Base-by-base conservation (phyloP, 768 basidiomycete species). In the Rhodotorula taiwanensis region DNA sequence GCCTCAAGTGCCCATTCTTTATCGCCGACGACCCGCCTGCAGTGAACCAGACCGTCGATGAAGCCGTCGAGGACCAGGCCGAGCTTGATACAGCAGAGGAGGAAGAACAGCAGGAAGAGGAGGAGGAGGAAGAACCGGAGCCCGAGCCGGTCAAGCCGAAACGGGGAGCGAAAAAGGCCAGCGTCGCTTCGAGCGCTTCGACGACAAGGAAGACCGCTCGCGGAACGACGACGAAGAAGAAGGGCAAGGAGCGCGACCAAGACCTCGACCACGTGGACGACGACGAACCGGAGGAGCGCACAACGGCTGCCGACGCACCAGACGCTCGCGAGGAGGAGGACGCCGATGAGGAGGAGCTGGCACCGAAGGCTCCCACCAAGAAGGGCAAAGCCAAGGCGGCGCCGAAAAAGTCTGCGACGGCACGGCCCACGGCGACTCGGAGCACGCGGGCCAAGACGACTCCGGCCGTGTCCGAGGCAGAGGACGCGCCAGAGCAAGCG, bases 1-100 rank as follows among this genome's bases (percentile, higher is more conserved):
- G 66, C 21, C 43, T 58, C 31, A 44, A 47, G 9, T 67, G 66
- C 25, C 66, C 66, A 5, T 67, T 67, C 53, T 67, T 67, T 53
- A 47, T 62, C 57, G 60, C 66, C 3, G n/a, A 33, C 20, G 34
- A 60, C 34, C 34, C 36, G 25, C 47, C 36, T 43, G 27, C 43
- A 15, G 45, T 27, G 25, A 27, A 27, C 14, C 28, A 48, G 47
- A 30, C 47, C 27, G 27, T 20, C 16, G 16, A 27, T 9, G 21
- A 27, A 16, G 18, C 28, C 5, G 28, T 18, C 28, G 28, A 48
- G 16, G 47, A 18, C 44, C n/a, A n/a, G n/a, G n/a, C n/a, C n/a
- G 44, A 25, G 44, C 23, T 13, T 43, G 42, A 10, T 7, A 10
- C 42, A 15, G 11, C 13, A 43, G 11, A 6, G 21, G 30, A 20